Evolutionary conservation across 1,284 basidiomycete species (phyloP), one percentile per base, ranked within the genome.

Genomic region (Tranzscheliella williamsii): DNA sequence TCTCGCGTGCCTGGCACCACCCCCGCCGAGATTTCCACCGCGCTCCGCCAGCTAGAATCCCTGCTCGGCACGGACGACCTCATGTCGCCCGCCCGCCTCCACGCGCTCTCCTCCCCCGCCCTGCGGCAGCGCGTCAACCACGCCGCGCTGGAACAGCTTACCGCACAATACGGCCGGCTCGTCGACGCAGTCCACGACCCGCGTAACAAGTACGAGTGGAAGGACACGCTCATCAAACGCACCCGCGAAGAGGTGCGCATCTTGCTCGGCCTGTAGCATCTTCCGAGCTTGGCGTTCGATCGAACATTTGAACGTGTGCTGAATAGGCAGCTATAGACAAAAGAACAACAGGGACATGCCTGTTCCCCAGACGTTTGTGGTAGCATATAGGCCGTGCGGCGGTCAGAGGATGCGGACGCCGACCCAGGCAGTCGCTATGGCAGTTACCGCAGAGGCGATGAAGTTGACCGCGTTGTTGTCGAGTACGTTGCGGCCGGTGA

Each of bases 401-500:
- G 9, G 26, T 29, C 32, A 61, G 17, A 65, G 42, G 2, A 53
- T 18, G 16, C 20, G 30, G 2, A 22, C 21, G 1, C 64, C 64
- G 15, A 56, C 2, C 22, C 36, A 67, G 6, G 58, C 67, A 5
- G 55, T 61, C 4, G 32, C 11, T 12, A 61, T 3, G 0, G 67
- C 54, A 1, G 69, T 67, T 1, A 24, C 1, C 0, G 46, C 35
- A 5, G 49, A 52, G 5, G 70, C 62, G 20, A 72, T n/a, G n/a
- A 72, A 58, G 36, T 72, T 72, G 60, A 72, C 70, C 30, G 47
- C 50, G 66, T 90, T 91, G 72, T 95, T 95, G 24, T 84, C 85
- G 47, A 95, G 81, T 7, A 92, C 54, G 61, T 89, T 82, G 42
- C 82, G 62, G 0, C 91, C 90, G 26, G 85, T 87, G 45, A 93